Percentiles rank a stretch among this genome's conserved stretches.
Evolutionary conservation across 2,329 filamentous ascomycete species (phyloP).

Genomic region (Aspergillus brasiliensis): DNA sequence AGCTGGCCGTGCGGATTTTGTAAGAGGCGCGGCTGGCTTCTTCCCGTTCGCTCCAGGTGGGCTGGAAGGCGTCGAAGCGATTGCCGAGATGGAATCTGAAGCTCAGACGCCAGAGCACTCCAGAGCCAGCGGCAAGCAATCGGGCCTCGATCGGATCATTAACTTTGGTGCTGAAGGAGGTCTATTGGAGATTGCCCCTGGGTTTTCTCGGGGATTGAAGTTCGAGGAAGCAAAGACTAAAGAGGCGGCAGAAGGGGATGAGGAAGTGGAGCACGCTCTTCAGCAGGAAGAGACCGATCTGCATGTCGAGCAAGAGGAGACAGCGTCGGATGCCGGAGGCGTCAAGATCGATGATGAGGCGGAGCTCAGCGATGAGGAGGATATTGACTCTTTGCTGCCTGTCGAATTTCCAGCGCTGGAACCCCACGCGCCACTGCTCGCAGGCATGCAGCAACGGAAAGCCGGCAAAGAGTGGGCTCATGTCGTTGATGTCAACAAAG

Average conservation of each 20-base stretch:
- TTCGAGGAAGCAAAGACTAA: slow-evolving; percentile 64
- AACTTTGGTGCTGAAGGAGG: slow-evolving; percentile 76
- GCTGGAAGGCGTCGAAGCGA: slow-evolving; percentile 80
- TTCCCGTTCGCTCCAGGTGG: slow-evolving; percentile 93
- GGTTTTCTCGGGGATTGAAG: slow-evolving; percentile 75
- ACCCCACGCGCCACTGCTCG: slow-evolving; percentile 74
- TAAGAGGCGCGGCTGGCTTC: slow-evolving; percentile 87
- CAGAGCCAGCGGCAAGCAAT: slow-evolving; percentile 40
- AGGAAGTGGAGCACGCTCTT: slow-evolving; percentile 69
- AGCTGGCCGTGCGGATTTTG: slow-evolving; percentile 83
- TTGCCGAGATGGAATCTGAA: slow-evolving; percentile 81
- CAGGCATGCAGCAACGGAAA: slow-evolving; percentile 67
- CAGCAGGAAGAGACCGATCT: slow-evolving; percentile 47
- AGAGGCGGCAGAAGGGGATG: slow-evolving; percentile 62
- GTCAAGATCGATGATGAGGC: slow-evolving; percentile 30
- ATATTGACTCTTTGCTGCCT: slow-evolving; percentile 83
- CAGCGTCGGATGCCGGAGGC: slow-evolving; percentile 28
- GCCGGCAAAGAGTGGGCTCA: slow-evolving; percentile 91
- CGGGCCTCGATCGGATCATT: slow-evolving; percentile 79
- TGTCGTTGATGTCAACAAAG: slow-evolving; percentile 93
- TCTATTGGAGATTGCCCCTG: slow-evolving; percentile 78
- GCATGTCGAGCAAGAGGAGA: slow-evolving; percentile 57
- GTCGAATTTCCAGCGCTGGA: slow-evolving; percentile 92
- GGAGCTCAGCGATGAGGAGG: slow-evolving; percentile 47
- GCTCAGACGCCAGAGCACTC: slow-evolving; percentile 55